These are phyloP conservation scores for Acmispon strigosus DNA, from an alignment of 306 rosid genomes.

Conservation along the genomic window DNA sequence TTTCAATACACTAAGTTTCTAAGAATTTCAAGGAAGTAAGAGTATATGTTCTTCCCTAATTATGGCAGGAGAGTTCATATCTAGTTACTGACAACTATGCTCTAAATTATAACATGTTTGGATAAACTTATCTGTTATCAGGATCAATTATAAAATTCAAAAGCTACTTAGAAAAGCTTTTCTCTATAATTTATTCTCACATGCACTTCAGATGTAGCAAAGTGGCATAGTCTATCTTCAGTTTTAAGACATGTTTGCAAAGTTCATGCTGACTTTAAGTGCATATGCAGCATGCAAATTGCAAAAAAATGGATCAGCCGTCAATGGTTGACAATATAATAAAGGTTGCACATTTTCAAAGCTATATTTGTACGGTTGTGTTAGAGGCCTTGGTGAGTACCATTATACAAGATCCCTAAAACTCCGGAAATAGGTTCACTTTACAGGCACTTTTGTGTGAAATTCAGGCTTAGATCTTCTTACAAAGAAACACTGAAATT, in stretches of 20 bases:
- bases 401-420: neutral
- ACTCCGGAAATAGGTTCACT: conserved; percentile 10
- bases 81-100: no score
- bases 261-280: conserved; percentile 27
- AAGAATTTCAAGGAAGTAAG: neutral
- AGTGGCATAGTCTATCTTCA: neutral
- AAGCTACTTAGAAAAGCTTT: no score
- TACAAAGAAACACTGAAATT: no score
- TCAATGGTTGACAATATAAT: conserved; percentile 13
- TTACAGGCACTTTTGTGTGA: neutral
- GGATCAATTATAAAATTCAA: no score
- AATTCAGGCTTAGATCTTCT: neutral
- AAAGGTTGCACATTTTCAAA: conserved; percentile 10
- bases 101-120: no score
- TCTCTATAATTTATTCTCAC: no score
- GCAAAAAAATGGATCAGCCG: neutral
- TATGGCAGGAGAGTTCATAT: no score
- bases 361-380: conserved; percentile 1
- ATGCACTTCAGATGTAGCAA: neutral
- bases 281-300: conserved; percentile 19
- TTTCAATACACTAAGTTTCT: neutral
- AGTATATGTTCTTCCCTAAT: no score
- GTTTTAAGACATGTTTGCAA: conserved; percentile 22
- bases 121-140: no score
- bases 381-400: neutral